These are phyloP conservation scores for Eragrostis nindensis DNA, from an alignment of 176 grass and related monocot species.

Conservation along the genomic window DNA sequence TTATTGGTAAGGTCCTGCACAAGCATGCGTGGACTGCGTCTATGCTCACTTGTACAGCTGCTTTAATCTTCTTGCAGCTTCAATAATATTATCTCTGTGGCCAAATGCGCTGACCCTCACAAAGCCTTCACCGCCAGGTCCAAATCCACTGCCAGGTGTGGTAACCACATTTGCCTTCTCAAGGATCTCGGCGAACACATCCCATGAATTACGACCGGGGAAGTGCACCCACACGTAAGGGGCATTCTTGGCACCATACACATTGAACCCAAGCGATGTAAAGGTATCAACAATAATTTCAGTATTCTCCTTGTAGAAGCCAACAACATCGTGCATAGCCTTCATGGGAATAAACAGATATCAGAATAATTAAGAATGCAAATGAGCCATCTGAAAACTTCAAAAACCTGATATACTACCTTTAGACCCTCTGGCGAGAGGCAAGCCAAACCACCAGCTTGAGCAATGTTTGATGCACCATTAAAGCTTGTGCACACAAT, in stretches of 20 bases:
- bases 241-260: conserved; percentile 90
- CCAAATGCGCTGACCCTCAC: conserved; percentile 89
- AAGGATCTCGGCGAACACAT: conserved; percentile 81
- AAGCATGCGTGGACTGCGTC: background rate
- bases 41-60: conserved; percentile 56
- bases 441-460: conserved; percentile 88
- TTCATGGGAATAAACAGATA: conserved; percentile 22
- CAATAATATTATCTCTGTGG: conserved; percentile 70
- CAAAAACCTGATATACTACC: conserved; percentile 37
- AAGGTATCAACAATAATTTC: conserved; percentile 87
- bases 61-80: conserved; percentile 66
- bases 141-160: conserved; percentile 91
- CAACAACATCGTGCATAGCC: conserved; percentile 48
- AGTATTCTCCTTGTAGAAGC: conserved; percentile 97
- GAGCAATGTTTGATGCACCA: conserved; percentile 82
- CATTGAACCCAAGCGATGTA: conserved; percentile 76
- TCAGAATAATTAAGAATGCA: background rate
- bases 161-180: conserved; percentile 87
- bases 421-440: conserved; percentile 82
- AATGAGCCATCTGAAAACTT: conserved; percentile 21
- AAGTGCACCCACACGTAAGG: conserved; percentile 98
- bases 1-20: conserved; percentile 19
- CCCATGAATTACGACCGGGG: conserved; percentile 85
- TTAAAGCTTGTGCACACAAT: conserved; percentile 94
- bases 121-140: conserved; percentile 86